A percentile compares a stretch with the other conserved stretches of the same genome.
Conservation (phyloP, 2,329 filamentous ascomycete species). For the Exutisphaerella laricina region DNA sequence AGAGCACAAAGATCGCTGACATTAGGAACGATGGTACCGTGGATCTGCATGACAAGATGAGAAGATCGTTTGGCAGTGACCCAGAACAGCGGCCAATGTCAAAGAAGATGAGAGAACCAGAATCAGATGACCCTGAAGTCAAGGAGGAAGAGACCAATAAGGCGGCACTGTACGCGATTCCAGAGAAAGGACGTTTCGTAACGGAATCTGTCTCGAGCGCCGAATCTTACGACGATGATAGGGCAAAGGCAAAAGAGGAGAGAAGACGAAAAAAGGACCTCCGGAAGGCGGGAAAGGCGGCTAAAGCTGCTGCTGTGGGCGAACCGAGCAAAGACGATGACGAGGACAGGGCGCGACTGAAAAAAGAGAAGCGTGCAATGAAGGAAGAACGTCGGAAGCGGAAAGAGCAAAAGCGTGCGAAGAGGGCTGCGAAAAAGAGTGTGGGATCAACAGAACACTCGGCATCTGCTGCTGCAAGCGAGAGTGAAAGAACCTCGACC, state of each 20-base stretch:
- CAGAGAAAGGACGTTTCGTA: conserved; percentile 1
- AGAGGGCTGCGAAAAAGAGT: conserved; percentile 38
- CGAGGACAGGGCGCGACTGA: conserved; percentile 34
- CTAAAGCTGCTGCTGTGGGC: conserved; percentile 14
- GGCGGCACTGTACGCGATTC: conserved; percentile 5
- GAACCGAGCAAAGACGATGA: conserved; percentile 21
- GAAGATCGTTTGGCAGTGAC: conserved; percentile 15
- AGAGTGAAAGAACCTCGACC: conserved; percentile 29
- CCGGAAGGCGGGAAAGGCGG: conserved; percentile 15
- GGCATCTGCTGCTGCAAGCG: conserved; percentile 12
- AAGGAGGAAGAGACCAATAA: conserved; percentile 3
- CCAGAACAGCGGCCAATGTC: conserved; percentile 28
- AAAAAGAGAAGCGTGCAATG: conserved; percentile 42
- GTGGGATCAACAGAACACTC: conserved; percentile 38
- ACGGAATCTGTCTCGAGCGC: conserved; percentile 7
- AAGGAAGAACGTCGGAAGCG: conserved; percentile 43
- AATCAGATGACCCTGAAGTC: conserved; percentile 3
- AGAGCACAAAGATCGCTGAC: conserved; percentile 18
- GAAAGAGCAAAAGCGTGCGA: conserved; percentile 49
- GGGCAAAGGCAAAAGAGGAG: conserved; percentile 35
- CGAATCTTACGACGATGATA: conserved; percentile 20
- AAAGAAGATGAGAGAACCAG: conserved; percentile 20
- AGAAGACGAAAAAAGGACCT: conserved; percentile 35
- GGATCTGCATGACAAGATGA: conserved; percentile 32
- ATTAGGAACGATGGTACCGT: conserved; percentile 34